Conservation (phyloP, 129 eudicot species). For the Mikania micrantha region DNA sequence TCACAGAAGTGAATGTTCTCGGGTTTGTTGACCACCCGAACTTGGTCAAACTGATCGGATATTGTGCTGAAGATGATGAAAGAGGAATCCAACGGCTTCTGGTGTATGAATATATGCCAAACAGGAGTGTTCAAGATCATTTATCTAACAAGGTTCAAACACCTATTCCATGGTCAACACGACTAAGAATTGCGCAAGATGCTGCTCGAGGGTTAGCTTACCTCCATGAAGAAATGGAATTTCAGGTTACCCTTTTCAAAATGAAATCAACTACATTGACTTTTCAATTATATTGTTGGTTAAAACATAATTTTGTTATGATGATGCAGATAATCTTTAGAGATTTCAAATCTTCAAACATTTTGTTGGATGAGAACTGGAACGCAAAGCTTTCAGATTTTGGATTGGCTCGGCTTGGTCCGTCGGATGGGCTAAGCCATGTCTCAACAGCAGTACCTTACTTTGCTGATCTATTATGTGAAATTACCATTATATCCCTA, state of each 20-base stretch:
- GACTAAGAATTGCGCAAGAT: conserved; percentile 64
- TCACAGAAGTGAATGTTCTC: conserved; percentile 80
- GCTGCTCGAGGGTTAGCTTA: conserved; percentile 74
- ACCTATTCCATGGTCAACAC: conserved; percentile 59
- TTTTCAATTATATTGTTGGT: neutral
- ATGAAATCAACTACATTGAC: neutral
- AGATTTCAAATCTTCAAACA: conserved; percentile 82
- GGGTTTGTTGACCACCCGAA: conserved; percentile 70
- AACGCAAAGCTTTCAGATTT: conserved; percentile 85
- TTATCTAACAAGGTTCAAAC: conserved; percentile 44
- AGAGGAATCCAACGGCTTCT: conserved; percentile 82
- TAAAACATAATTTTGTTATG: conserved; percentile 18
- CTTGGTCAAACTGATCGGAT: conserved; percentile 65
- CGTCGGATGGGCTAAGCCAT: conserved; percentile 70
- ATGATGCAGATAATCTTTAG: conserved; percentile 60
- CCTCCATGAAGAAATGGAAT: conserved; percentile 83
- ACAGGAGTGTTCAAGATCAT: conserved; percentile 68
- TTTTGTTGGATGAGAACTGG: conserved; percentile 69
- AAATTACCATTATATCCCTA: neutral
- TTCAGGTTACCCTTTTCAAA: conserved; percentile 40
- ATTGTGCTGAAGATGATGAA: conserved; percentile 78
- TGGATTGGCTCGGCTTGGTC: conserved; percentile 76
- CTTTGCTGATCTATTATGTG: neutral
- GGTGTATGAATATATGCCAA: conserved; percentile 66
- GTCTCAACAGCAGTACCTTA: conserved; percentile 70